Base-by-base conservation (phyloP, 495 filamentous ascomycete species). In the Cryomyces minteri region DNA sequence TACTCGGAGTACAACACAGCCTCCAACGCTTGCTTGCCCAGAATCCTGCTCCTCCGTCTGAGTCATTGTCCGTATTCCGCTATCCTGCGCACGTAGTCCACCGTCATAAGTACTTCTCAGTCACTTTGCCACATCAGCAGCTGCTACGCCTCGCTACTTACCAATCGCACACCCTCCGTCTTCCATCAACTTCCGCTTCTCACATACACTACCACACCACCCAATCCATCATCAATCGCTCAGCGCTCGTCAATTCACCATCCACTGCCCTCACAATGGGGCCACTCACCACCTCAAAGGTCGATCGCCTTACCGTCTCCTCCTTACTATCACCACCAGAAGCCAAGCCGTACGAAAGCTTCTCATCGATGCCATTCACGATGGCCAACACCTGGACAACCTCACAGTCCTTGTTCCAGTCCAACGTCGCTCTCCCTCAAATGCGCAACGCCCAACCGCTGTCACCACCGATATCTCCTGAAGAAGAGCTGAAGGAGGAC, bases 311-410 rank as follows among this genome's bases (percentile, higher is more conserved):
- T 32, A 36, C 36, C 11, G 12, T 45, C 43, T 25, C 9, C 10
- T 45, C 43, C 5, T 12, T 45, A 37, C 37, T 45, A 32, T 45
- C 43, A 11, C 43, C 43, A 18, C 43, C 43, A 25, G 32, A 45
- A 34, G 34, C 33, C 5, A 45, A 39, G 14, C 43, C 8, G 12
- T 32, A 28, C 43, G 11, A 39, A 28, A 45, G 33, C 43, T 36
- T 18, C 39, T 39, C 32, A 37, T 45, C 32, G 14, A 32, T 25
- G 12, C 8, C 34, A 10, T 45, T 32, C 12, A 36, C 0, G 5
- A 18, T 5, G 5, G 5, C 5, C 31, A 18, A 11, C 25, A 31
- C 31, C 29, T 37, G 18, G 18, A 25, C 18, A 25, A 25, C 43
- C 30, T 34, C 43, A 12, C 43, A 37, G 9, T 5, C 32, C 28